Base-by-base conservation (phyloP, 2,329 filamentous ascomycete genomes). In the Cadophora luteo-olivacea region DNA sequence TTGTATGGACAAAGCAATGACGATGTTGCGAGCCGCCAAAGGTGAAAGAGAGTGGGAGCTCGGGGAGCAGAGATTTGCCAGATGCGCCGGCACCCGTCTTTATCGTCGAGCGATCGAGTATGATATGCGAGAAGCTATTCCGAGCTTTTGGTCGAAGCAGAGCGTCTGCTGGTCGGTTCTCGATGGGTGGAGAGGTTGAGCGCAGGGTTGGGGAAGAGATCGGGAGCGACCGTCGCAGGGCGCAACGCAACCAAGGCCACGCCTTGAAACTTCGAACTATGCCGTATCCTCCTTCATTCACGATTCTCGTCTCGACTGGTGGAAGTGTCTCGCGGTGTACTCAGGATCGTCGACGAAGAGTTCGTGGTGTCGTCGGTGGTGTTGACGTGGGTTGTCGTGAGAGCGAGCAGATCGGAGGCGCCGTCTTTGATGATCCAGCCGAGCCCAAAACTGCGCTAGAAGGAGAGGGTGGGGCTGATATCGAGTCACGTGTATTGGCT, bases 331-430 rank as follows among this genome's bases (percentile, higher is more conserved):
- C 65, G 67, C 24, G 16, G 38, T 57, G 51, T 64, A 52, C 22
- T 61, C 24, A 33, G 41, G 60, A 8, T 52, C 52, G 64, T 65
- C 61, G 63, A 68, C 61, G 55, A n/a, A 12, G 24, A 8, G 49
- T 62, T 71, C 67, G 72, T 68, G 72, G 60, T 71, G 72, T 70
- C 60, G 73, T 70, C 70, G 70, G 64, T 69, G 70, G 57, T 68
- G 69, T 41, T 71, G 69, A 49, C 36, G 55, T 57, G 60, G 68
- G 61, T 45, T 54, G 65, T 62, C 19, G 38, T 49, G 49, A 22
- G 19, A 54, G 22, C 32, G 58, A 54, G 41, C 24, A 52, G 60
- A 62, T 69, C 65, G 68, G 70, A 72, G 68, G 62, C 68, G 68
- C 65, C 68, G 64, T 67, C 61, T 69, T 70, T 68, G 32, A 45